Conservation (phyloP, 768 basidiomycete species). For the Podaxis rugospora region DNA sequence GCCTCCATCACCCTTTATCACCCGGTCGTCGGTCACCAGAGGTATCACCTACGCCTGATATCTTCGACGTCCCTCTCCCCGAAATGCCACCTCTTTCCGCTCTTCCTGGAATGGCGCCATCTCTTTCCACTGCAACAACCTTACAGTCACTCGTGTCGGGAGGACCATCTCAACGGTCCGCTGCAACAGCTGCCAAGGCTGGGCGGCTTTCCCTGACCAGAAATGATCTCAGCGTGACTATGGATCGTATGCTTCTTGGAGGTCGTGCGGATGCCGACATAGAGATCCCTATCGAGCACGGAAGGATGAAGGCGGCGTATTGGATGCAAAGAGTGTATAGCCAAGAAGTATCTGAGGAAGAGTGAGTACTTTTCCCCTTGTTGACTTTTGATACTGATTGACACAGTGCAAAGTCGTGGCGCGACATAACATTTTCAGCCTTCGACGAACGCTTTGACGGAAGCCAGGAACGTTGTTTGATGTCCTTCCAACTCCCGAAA, state of each 20-base stretch:
- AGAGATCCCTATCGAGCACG: constrained; percentile 45
- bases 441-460: constrained; percentile 69
- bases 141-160: constrained; percentile 45
- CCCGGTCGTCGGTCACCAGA: constrained; percentile 30
- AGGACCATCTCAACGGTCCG: constrained; percentile 15
- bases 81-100: constrained; percentile 40
- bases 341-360: constrained; percentile 38
- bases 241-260: constrained; percentile 70
- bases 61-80: constrained; percentile 22
- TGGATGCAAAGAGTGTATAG: constrained; percentile 66
- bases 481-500: constrained; percentile 53
- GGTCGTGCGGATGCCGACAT: constrained; percentile 40
- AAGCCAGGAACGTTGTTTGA: constrained; percentile 41
- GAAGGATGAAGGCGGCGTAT: constrained; percentile 64
- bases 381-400: constrained; percentile 8
- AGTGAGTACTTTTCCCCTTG: constrained; percentile 38
- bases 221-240: constrained; percentile 52
- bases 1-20: constrained; percentile 33
- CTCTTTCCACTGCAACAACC: constrained; percentile 47
- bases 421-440: constrained; percentile 46
- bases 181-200: constrained; percentile 23
- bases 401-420: constrained; percentile 38
- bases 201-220: constrained; percentile 44
- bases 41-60: constrained; percentile 28
- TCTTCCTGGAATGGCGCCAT: constrained; percentile 49